A percentile compares a stretch with the other conserved stretches of the same genome.
These are phyloP conservation scores for Ogataea trehaloabstinens DNA, from an alignment of 805 yeast species.

Conservation along the genomic window DNA sequence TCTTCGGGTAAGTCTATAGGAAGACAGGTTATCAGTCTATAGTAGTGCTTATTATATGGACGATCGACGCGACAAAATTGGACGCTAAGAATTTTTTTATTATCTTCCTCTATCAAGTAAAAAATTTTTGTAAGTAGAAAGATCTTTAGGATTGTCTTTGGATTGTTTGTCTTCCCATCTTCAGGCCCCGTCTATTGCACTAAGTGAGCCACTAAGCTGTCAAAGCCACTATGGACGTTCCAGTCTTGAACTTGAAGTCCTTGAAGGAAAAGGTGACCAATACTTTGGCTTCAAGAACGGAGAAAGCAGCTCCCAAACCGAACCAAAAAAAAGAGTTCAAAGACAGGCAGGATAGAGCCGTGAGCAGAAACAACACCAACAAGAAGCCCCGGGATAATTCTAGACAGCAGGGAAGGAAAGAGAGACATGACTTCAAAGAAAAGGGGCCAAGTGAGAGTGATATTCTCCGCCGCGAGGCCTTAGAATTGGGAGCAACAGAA, in stretches of 20 bases:
- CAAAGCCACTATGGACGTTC: conserved; percentile 42
- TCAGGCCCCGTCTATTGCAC: no score
- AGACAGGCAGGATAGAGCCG: no score
- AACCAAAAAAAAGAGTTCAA: no score
- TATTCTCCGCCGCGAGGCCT: conserved; percentile 65
- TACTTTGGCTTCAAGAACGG: conserved; percentile 39
- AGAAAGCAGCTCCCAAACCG: conserved; percentile 15
- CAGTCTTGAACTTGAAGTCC: conserved; percentile 49
- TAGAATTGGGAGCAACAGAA: conserved; percentile 81
- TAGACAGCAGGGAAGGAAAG: neutral
- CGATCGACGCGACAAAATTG: no score
- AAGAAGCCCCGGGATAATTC: neutral
- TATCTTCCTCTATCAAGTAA: no score
- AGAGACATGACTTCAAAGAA: conserved; percentile 19
- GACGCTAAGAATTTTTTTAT: no score
- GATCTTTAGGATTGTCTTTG: no score
- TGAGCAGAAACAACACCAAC: neutral
- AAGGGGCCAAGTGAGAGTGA: conserved; percentile 24
- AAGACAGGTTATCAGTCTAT: conserved; percentile 31
- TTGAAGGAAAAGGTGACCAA: conserved; percentile 63
- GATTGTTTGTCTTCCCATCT: no score
- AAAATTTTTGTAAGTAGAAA: no score
- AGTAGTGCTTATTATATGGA: no score
- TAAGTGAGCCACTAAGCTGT: no score
- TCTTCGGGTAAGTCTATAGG: conserved; percentile 39